Base-by-base conservation (phyloP, 2,329 filamentous ascomycete species). In the Neurospora sp. region DNA sequence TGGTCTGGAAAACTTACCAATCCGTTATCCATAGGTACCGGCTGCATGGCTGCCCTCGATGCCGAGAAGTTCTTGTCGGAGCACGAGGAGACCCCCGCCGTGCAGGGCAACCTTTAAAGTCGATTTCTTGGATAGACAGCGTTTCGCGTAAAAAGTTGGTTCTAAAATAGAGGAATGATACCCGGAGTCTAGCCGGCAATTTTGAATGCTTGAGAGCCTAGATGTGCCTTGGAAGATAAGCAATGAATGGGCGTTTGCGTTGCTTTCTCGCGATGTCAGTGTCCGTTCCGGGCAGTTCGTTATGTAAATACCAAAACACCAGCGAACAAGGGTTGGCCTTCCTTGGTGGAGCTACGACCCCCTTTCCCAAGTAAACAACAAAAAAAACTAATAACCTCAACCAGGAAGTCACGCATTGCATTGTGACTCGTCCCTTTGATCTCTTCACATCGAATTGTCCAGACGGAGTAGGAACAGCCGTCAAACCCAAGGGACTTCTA, bases 31-130 rank as follows among this genome's bases (percentile, higher is more conserved):
- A 69, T 73, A 94, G 92, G 94, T 71, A 93, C 94, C 72, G 96
- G 96, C 73, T 99, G 96, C 81, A 91, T 97, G 84, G 96, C 96
- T 68, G 96, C 95, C 11, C 87, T 99, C 69, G 96, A 99, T 78
- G 95, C 95, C 10, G 96, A 99, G 83, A 97, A 97, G 81, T 97
- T 87, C 84, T 84, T 99, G 69, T 85, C 92, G 6, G 95, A 97
- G 77, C 82, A 86, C 67, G 92, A 95, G 76, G 85, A 85, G 66
- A 82, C 80, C 67, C 78, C 77, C 46, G 77, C 75, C 36, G 71
- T 77, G 70, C 77, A 73, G 23, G 70, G 73, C 70, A 75, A 73
- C 46, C 73, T 76, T 40, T 77, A 74, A 66, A 74, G 19, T 23
- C 6, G 46, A 52, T 28, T 52, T 52, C 46, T 52, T 28, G 19